Evolutionary conservation across 192 early-diverging fungal species (phyloP), one percentile per base, ranked within the genome.

Genomic region (Coemansia sp.): DNA sequence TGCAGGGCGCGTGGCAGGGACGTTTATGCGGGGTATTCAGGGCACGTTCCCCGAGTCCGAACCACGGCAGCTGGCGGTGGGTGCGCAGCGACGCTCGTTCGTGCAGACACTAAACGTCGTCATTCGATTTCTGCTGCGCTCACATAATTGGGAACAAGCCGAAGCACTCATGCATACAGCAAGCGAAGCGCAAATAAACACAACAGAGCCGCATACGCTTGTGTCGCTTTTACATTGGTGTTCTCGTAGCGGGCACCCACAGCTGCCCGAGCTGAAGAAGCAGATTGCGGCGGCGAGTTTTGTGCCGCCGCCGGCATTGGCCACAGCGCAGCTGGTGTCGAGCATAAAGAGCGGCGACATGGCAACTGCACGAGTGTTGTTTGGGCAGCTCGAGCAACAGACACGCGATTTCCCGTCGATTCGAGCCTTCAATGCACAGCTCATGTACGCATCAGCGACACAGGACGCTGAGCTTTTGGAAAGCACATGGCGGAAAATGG

Each of bases 401-500:
- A 41, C 51, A 2, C 68, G 49, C 10, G n/a, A 45, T 8, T 50
- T 56, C 22, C 74, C 74, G 52, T 59, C 64, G 7, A 27, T 64
- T 5, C 55, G 58, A 12, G 74, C 63, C 2, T 76, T 70, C 52
- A 63, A 58, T 9, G 67, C 74, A 29, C 47, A 70, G 57, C 65
- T 76, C 21, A 24, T 41, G 32, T 64, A 56, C 12, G 74, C 68
- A 10, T 21, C 45, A 17, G 56, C 64, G 1, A 11, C 19, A 35
- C 43, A 50, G 25, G 65, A 70, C 45, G 49, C 51, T 14, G 32
- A 11, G 15, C 9, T 51, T 14, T 37, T 70, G 49, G 74, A 76
- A 52, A 9, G 8, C 37, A 67, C 41, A 56, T 76, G 74, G 74
- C 67, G 69, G 43, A 68, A 70, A 60, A 76, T 76, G 74, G 49